Conservation (phyloP, 805 yeast genomes). For the Yamadazyma insecticola region DNA sequence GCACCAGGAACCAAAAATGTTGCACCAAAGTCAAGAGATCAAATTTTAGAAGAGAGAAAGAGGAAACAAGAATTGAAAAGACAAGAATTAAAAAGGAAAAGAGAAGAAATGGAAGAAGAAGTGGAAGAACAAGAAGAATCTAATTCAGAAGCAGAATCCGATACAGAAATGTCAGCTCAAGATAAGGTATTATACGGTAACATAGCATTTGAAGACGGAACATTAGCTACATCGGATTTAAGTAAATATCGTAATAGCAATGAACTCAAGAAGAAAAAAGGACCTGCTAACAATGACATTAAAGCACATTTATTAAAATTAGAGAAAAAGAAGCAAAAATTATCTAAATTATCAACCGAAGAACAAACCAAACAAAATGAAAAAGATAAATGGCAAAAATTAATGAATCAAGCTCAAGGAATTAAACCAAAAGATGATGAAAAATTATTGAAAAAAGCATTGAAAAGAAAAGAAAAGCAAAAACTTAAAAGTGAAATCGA, state of each 20-base stretch:
- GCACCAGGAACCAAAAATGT: slow-evolving; percentile 81
- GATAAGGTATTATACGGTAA: slow-evolving; percentile 65
- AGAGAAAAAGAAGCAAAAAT: slow-evolving; percentile 66
- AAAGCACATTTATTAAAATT: slow-evolving; percentile 75
- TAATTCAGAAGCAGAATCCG: slow-evolving; percentile 25
- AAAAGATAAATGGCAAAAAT: slow-evolving; percentile 80
- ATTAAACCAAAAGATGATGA: slow-evolving; percentile 86
- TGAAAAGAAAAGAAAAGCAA: slow-evolving; percentile 75
- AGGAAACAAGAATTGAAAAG: slow-evolving; percentile 41
- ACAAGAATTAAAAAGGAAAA: slow-evolving; percentile 41
- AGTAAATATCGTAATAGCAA: slow-evolving; percentile 45
- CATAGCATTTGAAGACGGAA: slow-evolving; percentile 79
- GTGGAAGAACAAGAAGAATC: slow-evolving; percentile 25
- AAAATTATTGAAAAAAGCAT: slow-evolving; percentile 75
- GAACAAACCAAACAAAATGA: slow-evolving; percentile 58
- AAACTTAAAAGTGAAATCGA: slow-evolving; percentile 85
- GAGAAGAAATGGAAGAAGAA: slow-evolving; percentile 39
- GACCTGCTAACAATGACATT: slow-evolving; percentile 81
- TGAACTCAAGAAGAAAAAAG: slow-evolving; percentile 59
- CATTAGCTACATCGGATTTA: slow-evolving; percentile 70
- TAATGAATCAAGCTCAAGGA: slow-evolving; percentile 85
- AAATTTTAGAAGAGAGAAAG: slow-evolving; percentile 62
- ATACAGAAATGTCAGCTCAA: slow-evolving; percentile 28
- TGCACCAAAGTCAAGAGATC: slow-evolving; percentile 85
- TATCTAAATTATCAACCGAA: slow-evolving; percentile 55